Percentiles rank a stretch among this genome's conserved stretches.
Evolutionary conservation across 2,329 filamentous ascomycete genomes (phyloP).

Genomic region (Fusarium secorum): DNA sequence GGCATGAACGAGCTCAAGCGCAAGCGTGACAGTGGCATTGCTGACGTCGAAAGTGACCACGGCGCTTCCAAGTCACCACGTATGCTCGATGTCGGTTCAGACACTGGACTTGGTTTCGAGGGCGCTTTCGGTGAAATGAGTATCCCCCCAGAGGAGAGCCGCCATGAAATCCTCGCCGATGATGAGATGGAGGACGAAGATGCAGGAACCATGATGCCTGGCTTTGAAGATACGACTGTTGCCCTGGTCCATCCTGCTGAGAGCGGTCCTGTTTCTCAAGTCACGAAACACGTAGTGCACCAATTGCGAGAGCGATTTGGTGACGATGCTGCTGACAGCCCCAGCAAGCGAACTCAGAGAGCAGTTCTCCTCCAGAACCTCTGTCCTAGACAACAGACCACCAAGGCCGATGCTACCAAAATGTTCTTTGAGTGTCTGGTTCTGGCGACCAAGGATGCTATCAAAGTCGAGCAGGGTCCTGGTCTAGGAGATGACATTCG

Average conservation of each 20-base stretch:
- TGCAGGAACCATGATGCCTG: slow-evolving; percentile 58
- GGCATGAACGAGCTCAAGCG: slow-evolving; percentile 85
- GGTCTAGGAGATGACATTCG: slow-evolving; percentile 81
- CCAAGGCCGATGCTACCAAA: slow-evolving; percentile 91
- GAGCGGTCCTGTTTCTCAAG: slow-evolving; percentile 84
- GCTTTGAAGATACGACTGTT: slow-evolving; percentile 80
- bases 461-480: slow-evolving; percentile 90
- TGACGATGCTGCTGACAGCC: slow-evolving; percentile 70
- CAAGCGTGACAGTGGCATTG: slow-evolving; percentile 89
- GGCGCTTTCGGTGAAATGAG: slow-evolving; percentile 60
- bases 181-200: slow-evolving; percentile 56
- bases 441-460: slow-evolving; percentile 94
- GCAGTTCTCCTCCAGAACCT: slow-evolving; percentile 91
- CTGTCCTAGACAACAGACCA: slow-evolving; percentile 81
- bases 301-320: slow-evolving; percentile 90
- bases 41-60: slow-evolving; percentile 76
- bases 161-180: slow-evolving; percentile 70
- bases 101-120: slow-evolving; percentile 63
- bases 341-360: slow-evolving; percentile 76
- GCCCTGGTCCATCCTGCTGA: slow-evolving; percentile 83
- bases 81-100: slow-evolving; percentile 68
- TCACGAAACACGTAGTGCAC: slow-evolving; percentile 95
- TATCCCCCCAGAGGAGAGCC: slow-evolving; percentile 66
- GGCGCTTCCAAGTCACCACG: slow-evolving; percentile 73
- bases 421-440: slow-evolving; percentile 99